phyloP scores from a whole-genome alignment of 2,329 filamentous ascomycete genomes.

The Verticillium nonalfalfae region DNA sequence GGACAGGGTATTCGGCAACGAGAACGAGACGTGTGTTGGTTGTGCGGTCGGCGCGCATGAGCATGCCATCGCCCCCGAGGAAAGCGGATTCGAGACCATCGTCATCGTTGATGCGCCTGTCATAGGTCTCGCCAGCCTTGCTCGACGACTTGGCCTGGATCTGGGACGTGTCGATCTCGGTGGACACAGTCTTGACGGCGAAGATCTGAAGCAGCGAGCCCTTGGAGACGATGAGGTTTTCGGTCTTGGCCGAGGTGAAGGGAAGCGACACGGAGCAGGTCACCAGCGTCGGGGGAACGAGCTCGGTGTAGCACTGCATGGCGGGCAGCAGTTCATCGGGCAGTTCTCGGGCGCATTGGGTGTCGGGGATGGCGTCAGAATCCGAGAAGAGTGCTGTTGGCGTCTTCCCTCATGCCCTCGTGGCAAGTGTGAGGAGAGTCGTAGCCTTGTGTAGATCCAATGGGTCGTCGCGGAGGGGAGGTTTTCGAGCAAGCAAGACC shows the following conservation, averaged over 20 bases:
- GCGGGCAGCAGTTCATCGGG: slow-evolving; percentile 15
- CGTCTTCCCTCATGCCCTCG: neutral
- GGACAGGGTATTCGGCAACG: slow-evolving; percentile 74
- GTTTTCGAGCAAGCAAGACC: neutral
- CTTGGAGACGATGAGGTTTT: slow-evolving; percentile 86
- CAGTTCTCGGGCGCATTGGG: neutral
- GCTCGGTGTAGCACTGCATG: slow-evolving; percentile 98
- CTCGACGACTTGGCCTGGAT: slow-evolving; percentile 27
- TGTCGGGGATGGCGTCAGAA: neutral
- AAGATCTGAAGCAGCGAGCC: slow-evolving; percentile 93
- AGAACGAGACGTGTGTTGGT: slow-evolving; percentile 75
- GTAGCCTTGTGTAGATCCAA: neutral
- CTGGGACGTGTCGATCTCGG: slow-evolving; percentile 49
- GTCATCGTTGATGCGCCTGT: slow-evolving; percentile 50
- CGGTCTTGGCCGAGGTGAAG: slow-evolving; percentile 68
- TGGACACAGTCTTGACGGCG: slow-evolving; percentile 59
- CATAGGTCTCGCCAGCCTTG: slow-evolving; percentile 41
- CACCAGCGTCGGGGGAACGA: slow-evolving; percentile 89
- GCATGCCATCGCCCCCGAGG: slow-evolving; percentile 55
- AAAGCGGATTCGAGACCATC: slow-evolving; percentile 62
- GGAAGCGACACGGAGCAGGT: slow-evolving; percentile 77
- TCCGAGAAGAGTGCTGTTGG: neutral
- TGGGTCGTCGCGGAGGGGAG: neutral
- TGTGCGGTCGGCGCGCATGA: slow-evolving; percentile 55
- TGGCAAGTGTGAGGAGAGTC: neutral